phyloP scores from a whole-genome alignment of 2,329 filamentous ascomycete genomes.

The Aspergillus eucalypticola region DNA sequence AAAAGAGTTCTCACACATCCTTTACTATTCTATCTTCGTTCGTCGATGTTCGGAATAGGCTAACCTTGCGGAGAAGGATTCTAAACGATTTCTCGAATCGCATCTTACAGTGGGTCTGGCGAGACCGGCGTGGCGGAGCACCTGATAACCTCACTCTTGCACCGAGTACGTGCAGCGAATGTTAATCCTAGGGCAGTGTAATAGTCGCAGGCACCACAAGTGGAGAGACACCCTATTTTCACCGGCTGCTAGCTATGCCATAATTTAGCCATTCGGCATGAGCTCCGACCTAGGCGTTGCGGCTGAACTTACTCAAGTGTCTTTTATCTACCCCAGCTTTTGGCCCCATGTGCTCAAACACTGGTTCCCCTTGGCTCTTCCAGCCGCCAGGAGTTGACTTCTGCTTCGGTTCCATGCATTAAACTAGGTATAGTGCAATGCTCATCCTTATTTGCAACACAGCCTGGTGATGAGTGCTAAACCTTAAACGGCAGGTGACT shows the following conservation, averaged over 20 bases:
- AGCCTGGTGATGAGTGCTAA: too few relatives aligned
- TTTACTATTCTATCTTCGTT: too few relatives aligned
- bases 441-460: neutral
- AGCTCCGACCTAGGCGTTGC: neutral
- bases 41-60: too few relatives aligned
- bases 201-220: neutral
- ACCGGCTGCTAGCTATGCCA: neutral
- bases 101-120: too few relatives aligned
- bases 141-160: neutral
- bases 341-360: constrained; percentile 7
- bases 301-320: neutral
- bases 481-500: neutral
- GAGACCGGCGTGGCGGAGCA: too few relatives aligned
- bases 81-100: too few relatives aligned
- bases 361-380: neutral
- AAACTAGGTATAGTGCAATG: neutral
- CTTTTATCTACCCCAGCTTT: constrained; percentile 1
- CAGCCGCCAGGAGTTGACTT: neutral
- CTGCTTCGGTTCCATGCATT: neutral
- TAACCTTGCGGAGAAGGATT: too few relatives aligned
- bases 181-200: neutral
- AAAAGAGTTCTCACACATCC: too few relatives aligned
- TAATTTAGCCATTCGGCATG: neutral
- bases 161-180: neutral
- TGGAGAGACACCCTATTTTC: neutral